These are phyloP conservation scores for Phialophora tarda DNA, from an alignment of 2,329 filamentous ascomycete species.

Conservation along the genomic window DNA sequence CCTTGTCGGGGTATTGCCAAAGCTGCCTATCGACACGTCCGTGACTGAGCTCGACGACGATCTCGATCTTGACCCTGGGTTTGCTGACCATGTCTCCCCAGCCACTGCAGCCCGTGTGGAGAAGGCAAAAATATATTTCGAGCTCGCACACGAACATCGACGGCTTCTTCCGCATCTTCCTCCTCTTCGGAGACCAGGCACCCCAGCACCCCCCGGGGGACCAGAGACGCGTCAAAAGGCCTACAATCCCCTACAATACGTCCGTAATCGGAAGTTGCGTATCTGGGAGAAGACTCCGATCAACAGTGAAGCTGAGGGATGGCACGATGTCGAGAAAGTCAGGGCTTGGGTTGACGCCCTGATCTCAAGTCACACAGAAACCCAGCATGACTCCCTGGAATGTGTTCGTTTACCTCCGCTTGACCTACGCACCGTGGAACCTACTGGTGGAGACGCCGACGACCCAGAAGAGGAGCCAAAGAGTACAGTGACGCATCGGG, in stretches of 20 bases:
- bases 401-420: slow-evolving; percentile 54
- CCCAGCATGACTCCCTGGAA: slow-evolving; percentile 53
- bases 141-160: slow-evolving; percentile 83
- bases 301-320: slow-evolving; percentile 76
- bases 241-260: slow-evolving; percentile 92
- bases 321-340: slow-evolving; percentile 74
- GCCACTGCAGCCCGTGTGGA: slow-evolving; percentile 82
- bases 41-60: slow-evolving; percentile 38
- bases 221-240: slow-evolving; percentile 55
- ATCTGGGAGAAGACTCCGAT: slow-evolving; percentile 76
- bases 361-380: slow-evolving; percentile 54
- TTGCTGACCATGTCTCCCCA: slow-evolving; percentile 66
- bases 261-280: slow-evolving; percentile 86
- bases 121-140: slow-evolving; percentile 82
- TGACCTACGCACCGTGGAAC: slow-evolving; percentile 22
- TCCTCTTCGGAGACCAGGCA: slow-evolving; percentile 58
- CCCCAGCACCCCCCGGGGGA: slow-evolving; percentile 33
- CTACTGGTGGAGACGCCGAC: slow-evolving; percentile 40
- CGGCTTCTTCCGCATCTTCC: slow-evolving; percentile 79
- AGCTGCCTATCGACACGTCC: slow-evolving; percentile 27
- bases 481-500: slow-evolving; percentile 47
- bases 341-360: slow-evolving; percentile 78
- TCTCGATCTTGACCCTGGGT: slow-evolving; percentile 43
- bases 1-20: slow-evolving; percentile 29
- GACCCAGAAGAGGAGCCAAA: slow-evolving; percentile 34